A percentile compares a stretch with the other conserved stretches of the same genome.
Evolutionary conservation across 371 early-diverging fungal species (phyloP).

Genomic region (Smittium culicis): DNA sequence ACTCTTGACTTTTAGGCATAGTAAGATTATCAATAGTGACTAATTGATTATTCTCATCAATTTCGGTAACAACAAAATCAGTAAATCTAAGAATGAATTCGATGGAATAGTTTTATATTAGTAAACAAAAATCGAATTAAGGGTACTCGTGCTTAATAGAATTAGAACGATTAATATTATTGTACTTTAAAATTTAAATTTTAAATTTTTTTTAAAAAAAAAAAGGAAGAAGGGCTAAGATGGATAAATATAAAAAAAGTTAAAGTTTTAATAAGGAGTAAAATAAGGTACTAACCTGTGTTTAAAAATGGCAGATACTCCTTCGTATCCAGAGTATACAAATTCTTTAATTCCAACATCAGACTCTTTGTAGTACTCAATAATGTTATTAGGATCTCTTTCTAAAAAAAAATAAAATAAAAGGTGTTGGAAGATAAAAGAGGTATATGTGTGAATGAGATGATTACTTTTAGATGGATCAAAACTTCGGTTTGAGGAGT

Average conservation of each 20-base stretch:
- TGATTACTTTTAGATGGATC: neutral
- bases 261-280: constrained; percentile 1
- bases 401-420: neutral
- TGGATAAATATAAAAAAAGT: no score
- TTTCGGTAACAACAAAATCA: constrained; percentile 92
- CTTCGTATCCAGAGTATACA: constrained; percentile 56
- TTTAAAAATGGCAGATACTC: constrained; percentile 24
- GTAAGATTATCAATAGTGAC: neutral
- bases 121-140: no score
- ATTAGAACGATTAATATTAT: no score
- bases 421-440: neutral
- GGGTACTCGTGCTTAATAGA: no score
- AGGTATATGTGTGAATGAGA: neutral
- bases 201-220: constrained; percentile 1
- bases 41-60: constrained; percentile 57
- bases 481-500: neutral
- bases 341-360: constrained; percentile 66
- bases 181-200: neutral
- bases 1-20: neutral
- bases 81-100: constrained; percentile 14
- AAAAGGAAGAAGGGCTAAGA: no score
- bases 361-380: constrained; percentile 32
- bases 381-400: neutral
- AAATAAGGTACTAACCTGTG: constrained; percentile 17
- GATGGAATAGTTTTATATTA: no score